Evolutionary conservation across 306 rosid genomes (phyloP).

Genomic region (Prunus salicina): DNA sequence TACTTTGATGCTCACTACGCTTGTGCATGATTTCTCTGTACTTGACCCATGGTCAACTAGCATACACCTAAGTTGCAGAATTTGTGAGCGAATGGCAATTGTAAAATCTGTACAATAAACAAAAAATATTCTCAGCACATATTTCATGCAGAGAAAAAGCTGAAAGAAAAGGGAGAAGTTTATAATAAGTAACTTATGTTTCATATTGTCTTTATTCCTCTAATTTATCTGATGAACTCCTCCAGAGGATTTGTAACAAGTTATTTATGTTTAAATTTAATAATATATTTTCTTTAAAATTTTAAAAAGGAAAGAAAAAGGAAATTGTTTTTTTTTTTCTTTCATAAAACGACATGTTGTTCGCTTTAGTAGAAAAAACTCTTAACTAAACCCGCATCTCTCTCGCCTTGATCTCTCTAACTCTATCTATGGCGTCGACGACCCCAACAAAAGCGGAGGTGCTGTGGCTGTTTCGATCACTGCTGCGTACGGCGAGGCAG

Average conservation of each 20-base stretch:
- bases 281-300: no score
- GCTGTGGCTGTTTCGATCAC: constrained; percentile 52
- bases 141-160: background rate
- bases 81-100: constrained; percentile 10
- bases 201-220: background rate
- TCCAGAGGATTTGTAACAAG: background rate
- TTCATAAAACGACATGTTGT: background rate
- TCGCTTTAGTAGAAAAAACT: background rate
- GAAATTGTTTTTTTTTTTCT: background rate
- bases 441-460: constrained; percentile 39
- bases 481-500: constrained; percentile 51
- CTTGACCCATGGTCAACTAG: background rate
- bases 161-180: background rate
- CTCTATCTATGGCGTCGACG: constrained; percentile 23
- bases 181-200: background rate
- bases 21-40: constrained; percentile 28
- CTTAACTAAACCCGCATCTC: no score
- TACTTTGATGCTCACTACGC: constrained; percentile 50
- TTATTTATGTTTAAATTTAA: background rate
- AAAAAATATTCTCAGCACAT: background rate
- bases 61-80: background rate
- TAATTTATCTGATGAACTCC: background rate
- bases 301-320: background rate
- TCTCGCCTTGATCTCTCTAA: background rate
- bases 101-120: constrained; percentile 6